Conservation (phyloP, 129 eudicot genomes). For the Flaveria trinervia region DNA sequence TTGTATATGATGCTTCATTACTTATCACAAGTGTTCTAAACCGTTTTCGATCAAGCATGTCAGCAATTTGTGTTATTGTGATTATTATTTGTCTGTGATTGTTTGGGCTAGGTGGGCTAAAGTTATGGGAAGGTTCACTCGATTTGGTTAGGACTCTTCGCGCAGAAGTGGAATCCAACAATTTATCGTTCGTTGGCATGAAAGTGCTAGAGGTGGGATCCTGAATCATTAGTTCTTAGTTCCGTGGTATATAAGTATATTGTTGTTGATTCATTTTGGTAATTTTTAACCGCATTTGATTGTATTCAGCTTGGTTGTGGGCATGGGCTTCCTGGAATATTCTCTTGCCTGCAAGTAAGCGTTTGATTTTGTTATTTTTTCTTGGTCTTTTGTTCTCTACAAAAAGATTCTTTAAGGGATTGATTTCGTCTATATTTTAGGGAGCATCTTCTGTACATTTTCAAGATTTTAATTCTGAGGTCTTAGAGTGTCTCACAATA, state of each 20-base stretch:
- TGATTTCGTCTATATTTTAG: conserved; percentile 30
- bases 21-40: neutral
- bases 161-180: conserved; percentile 56
- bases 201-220: conserved; percentile 47
- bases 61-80: neutral
- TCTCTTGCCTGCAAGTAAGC: neutral
- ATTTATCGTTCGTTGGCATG: conserved; percentile 57
- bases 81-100: no score
- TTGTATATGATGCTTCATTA: neutral
- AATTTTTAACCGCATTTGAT: conserved; percentile 35
- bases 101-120: conserved; percentile 64
- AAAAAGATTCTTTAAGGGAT: neutral
- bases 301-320: conserved; percentile 91
- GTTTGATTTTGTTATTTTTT: neutral
- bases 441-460: conserved; percentile 78
- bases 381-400: neutral
- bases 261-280: conserved; percentile 3
- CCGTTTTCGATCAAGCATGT: neutral
- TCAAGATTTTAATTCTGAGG: conserved; percentile 94
- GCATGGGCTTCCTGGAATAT: conserved; percentile 73
- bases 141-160: conserved; percentile 71
- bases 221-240: conserved; percentile 34
- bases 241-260: conserved; percentile 28
- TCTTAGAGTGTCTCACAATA: conserved; percentile 70
- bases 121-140: conserved; percentile 97